Conservation (phyloP, 2,329 filamentous ascomycete genomes). For the Aspergillus puulaauensis region DNA sequence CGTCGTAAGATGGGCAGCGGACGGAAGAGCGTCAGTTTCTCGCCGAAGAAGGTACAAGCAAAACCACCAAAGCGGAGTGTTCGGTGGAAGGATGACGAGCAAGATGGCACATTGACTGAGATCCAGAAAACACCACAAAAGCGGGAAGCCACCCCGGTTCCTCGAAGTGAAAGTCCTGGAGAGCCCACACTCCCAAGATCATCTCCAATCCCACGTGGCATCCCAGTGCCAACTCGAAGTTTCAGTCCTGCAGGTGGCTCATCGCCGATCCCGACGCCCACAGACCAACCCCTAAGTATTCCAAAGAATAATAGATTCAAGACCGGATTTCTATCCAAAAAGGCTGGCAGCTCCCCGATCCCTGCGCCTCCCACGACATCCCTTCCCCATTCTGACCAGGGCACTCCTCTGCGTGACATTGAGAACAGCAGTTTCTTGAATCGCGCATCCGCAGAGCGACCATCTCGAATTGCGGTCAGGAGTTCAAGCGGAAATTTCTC, state of each 20-base stretch:
- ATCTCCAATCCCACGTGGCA: slow-evolving; percentile 48
- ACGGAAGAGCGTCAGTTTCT: slow-evolving; percentile 76
- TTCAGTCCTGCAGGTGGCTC: slow-evolving; percentile 46
- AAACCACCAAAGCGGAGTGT: slow-evolving; percentile 77
- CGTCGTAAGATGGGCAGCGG: slow-evolving; percentile 64
- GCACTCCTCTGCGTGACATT: slow-evolving; percentile 56
- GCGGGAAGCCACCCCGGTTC: slow-evolving; percentile 53
- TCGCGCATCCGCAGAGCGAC: slow-evolving; percentile 44
- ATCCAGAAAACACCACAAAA: slow-evolving; percentile 88
- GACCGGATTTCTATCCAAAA: slow-evolving; percentile 78
- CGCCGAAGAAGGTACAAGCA: slow-evolving; percentile 63
- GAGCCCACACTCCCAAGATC: slow-evolving; percentile 50
- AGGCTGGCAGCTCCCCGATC: slow-evolving; percentile 63
- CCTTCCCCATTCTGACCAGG: slow-evolving; percentile 59
- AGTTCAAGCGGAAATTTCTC: slow-evolving; percentile 38
- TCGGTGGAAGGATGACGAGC: slow-evolving; percentile 88
- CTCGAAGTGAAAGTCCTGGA: slow-evolving; percentile 51
- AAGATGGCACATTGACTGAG: slow-evolving; percentile 81
- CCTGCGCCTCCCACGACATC: slow-evolving; percentile 59
- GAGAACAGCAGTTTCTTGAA: slow-evolving; percentile 51
- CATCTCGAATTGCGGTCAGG: slow-evolving; percentile 38
- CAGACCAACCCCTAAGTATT: slow-evolving; percentile 59
- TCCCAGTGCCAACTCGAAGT: slow-evolving; percentile 43
- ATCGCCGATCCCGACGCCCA: slow-evolving; percentile 58
- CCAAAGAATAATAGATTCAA: slow-evolving; percentile 77